Conservation (phyloP, 805 yeast genomes). For the Candida pseudofarinosa region DNA sequence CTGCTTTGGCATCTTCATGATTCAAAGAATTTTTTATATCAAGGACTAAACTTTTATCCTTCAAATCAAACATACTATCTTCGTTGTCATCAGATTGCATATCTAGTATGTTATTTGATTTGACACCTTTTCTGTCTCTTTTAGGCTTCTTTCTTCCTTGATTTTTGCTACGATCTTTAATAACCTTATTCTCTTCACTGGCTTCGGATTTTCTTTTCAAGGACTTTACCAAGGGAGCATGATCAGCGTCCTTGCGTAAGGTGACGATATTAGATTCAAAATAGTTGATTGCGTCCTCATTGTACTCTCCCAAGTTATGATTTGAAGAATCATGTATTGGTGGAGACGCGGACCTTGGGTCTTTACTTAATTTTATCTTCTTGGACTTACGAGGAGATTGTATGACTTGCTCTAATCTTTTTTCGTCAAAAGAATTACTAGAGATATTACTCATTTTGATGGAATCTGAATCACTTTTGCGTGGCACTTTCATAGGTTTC, state of each 20-base stretch:
- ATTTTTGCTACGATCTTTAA: background rate
- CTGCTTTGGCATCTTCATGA: background rate
- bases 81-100: constrained; percentile 6
- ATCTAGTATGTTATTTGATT: constrained; percentile 4
- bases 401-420: constrained; percentile 13
- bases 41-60: background rate
- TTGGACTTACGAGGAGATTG: constrained; percentile 20
- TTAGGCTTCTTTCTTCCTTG: background rate
- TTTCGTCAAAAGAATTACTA: constrained; percentile 10
- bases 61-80: constrained; percentile 1
- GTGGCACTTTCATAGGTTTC: background rate
- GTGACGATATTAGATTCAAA: constrained; percentile 15
- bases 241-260: background rate
- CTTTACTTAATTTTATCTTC: constrained; percentile 14
- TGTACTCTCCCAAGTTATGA: constrained; percentile 34
- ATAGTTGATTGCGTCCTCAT: constrained; percentile 25
- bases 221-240: background rate
- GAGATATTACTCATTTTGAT: background rate
- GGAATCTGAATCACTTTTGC: background rate
- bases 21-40: constrained; percentile 2
- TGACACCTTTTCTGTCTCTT: background rate
- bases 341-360: constrained; percentile 11
- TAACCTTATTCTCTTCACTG: background rate
- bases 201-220: background rate
- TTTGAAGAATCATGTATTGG: constrained; percentile 22